Percentiles rank a stretch among this genome's conserved stretches.
Evolutionary conservation across 441 rosid genomes (phyloP).

Genomic region (Populus hybrid): DNA sequence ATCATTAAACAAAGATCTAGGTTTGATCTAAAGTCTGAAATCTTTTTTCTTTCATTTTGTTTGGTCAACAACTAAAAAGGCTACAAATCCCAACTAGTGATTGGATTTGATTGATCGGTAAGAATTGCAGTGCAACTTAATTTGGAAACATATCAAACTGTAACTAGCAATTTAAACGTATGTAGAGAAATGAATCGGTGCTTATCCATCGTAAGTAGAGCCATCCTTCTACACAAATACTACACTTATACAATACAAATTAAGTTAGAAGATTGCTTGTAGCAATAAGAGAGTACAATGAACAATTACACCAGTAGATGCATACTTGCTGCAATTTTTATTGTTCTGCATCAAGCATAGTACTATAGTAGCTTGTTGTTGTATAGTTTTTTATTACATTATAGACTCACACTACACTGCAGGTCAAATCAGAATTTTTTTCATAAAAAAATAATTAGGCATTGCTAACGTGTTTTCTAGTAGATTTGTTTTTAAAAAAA

Average conservation of each 20-base stretch:
- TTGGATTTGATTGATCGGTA: too few relatives aligned
- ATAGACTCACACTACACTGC: too few relatives aligned
- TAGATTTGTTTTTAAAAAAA: too few relatives aligned
- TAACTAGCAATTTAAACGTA: not conserved
- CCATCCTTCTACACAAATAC: not conserved
- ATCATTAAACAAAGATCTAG: not conserved
- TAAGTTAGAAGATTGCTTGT: not conserved
- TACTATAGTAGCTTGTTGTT: not conserved
- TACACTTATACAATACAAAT: not conserved
- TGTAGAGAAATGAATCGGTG: not conserved
- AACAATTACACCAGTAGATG: not conserved
- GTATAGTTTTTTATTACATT: not conserved
- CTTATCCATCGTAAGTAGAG: not conserved
- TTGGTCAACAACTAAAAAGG: too few relatives aligned
- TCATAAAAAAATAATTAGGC: too few relatives aligned
- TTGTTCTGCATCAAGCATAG: not conserved
- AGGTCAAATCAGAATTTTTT: too few relatives aligned
- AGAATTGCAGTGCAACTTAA: too few relatives aligned
- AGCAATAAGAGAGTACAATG: not conserved
- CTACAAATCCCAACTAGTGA: too few relatives aligned
- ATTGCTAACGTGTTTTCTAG: not conserved
- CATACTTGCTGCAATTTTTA: not conserved
- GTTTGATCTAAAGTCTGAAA: conserved; percentile 32
- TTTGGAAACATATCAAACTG: not conserved
- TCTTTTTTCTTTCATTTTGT: too few relatives aligned